Evolutionary conservation across 176 grass and related monocot species (phyloP), one percentile per base, ranked within the genome.

Genomic region (Oryza meyeriana): DNA sequence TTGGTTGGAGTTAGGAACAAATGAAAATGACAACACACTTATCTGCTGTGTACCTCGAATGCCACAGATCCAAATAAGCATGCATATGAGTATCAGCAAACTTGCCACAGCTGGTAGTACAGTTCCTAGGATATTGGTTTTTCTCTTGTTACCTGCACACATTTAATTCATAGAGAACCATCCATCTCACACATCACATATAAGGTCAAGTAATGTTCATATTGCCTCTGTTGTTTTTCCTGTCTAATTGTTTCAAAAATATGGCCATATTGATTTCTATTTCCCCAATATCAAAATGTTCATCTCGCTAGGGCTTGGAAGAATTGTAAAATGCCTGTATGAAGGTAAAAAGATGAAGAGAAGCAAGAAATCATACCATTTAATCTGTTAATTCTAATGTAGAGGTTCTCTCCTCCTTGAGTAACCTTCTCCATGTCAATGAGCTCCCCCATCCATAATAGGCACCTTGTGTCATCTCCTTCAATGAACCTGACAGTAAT

Each of bases 401-500:
- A 89, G 36, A 92, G 84, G 45, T 47, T 66, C 42, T 92, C 81
- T 35, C 87, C 87, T 48, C 64, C 61, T 65, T 64, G 32, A 17
- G 12, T 14, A 28, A 10, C 2, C 42, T 35, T 72, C 78, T 41
- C 91, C 45, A 72, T 71, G 67, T 93, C 85, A 27, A 90, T 79
- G 78, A 90, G 27, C 22, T 79, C 71, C 10, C 78, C 74, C 30
- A 64, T 85, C 91, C 91, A 93, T 62, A 90, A 10, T 38, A 90
- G 34, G 48, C 88, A 93, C 64, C 63, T 87, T 2, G 78, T 69
- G 17, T 57, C 69, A 71, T 80, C 80, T 12, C 67, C 84, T 74
- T 69, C 35, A 13, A 76, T 76, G 31, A 10, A 64, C 28, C 45
- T 76, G 50, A 10, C 81, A 64, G 77, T 85, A 77, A 71, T 75